These are phyloP conservation scores for Mallotus nudiflorus DNA, from an alignment of 345 rosid species.

Conservation along the genomic window DNA sequence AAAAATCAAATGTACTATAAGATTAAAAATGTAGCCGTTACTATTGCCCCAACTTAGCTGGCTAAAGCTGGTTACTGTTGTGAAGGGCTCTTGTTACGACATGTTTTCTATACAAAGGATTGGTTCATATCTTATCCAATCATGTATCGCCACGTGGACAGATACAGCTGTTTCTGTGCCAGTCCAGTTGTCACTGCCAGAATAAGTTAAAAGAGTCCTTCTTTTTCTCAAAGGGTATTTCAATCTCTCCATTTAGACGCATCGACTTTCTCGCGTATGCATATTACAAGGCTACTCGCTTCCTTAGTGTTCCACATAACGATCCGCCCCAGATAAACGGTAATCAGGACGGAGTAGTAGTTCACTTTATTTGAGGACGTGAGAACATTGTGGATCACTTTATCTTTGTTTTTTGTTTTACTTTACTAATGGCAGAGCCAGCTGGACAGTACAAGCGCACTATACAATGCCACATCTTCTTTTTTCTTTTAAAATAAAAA, in stretches of 20 bases:
- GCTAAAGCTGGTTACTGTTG: slow-evolving; percentile 34
- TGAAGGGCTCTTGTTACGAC: slow-evolving; percentile 17
- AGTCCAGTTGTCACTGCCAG: slow-evolving; percentile 51
- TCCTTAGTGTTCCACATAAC: no score
- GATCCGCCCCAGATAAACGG: no score
- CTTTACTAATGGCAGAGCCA: slow-evolving; percentile 30
- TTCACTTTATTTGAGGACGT: no score
- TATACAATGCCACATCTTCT: neutral
- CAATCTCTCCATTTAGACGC: neutral
- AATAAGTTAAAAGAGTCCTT: slow-evolving; percentile 20
- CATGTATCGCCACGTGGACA: neutral
- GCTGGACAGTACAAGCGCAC: slow-evolving; percentile 30
- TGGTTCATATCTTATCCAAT: neutral
- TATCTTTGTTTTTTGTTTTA: slow-evolving; percentile 12
- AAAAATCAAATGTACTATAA: neutral
- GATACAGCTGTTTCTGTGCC: slow-evolving; percentile 38
- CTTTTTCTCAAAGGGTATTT: slow-evolving; percentile 24
- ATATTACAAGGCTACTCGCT: neutral
- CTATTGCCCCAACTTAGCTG: slow-evolving; percentile 25
- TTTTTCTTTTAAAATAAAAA: neutral
- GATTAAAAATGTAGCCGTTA: slow-evolving; percentile 21
- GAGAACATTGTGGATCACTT: slow-evolving; percentile 3
- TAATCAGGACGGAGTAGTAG: no score
- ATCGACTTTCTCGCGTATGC: neutral
- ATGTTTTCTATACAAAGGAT: slow-evolving; percentile 16